A percentile compares a stretch with the other conserved stretches of the same genome.
These are phyloP conservation scores for Prunus mira DNA, from an alignment of 306 rosid genomes.

Conservation along the genomic window DNA sequence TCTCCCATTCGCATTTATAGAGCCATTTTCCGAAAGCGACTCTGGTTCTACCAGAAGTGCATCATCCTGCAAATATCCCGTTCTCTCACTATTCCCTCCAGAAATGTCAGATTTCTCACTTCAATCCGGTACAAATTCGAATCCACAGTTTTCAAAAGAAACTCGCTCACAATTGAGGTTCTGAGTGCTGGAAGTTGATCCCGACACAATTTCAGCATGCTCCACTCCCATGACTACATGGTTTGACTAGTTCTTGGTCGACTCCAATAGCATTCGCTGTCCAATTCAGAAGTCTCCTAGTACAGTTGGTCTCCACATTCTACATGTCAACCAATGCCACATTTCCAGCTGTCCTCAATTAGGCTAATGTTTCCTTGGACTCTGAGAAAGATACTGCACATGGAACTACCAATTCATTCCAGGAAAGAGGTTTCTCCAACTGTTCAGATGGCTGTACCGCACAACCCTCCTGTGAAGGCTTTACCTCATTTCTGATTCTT, in stretches of 20 bases:
- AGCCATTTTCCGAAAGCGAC: conserved; percentile 33
- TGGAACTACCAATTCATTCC: conserved; percentile 36
- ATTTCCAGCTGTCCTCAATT: conserved; percentile 36
- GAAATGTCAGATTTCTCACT: conserved; percentile 60
- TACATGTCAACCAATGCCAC: conserved; percentile 37
- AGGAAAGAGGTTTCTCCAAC: conserved; percentile 34
- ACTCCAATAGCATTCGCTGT: conserved; percentile 41
- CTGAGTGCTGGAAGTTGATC: conserved; percentile 46
- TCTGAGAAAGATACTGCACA: conserved; percentile 47
- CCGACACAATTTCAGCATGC: conserved; percentile 39
- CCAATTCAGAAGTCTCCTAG: conserved; percentile 36
- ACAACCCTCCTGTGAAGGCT: conserved; percentile 41
- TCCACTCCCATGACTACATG: conserved; percentile 44
- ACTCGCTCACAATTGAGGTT: conserved; percentile 83
- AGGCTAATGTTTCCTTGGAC: conserved; percentile 44
- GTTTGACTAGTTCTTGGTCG: conserved; percentile 43
- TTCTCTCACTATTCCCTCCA: conserved; percentile 63
- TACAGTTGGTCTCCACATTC: conserved; percentile 32
- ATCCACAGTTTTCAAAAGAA: conserved; percentile 69
- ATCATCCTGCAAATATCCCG: conserved; percentile 80
- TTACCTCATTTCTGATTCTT: conserved; percentile 43
- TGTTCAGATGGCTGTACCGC: conserved; percentile 51
- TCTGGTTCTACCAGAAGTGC: conserved; percentile 47
- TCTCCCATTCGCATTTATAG: conserved; percentile 36
- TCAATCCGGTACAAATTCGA: conserved; percentile 62